Base-by-base conservation (phyloP, 331 rosid genomes). In the Quercus lobata region DNA sequence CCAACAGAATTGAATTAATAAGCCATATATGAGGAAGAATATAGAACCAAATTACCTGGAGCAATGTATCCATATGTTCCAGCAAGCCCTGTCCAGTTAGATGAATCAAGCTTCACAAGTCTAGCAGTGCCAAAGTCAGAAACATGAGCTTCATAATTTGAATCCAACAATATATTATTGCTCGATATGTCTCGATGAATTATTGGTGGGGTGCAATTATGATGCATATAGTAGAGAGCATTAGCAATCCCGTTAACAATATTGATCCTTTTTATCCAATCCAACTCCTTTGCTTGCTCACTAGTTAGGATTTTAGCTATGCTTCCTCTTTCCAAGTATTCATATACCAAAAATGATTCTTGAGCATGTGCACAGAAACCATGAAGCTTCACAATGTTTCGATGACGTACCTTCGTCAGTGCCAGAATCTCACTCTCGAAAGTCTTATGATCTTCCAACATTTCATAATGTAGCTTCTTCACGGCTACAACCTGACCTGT, bases 31-130 rank as follows among this genome's bases (percentile, higher is more conserved):
- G 11, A 18, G n/a, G 22, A 3, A 22, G 11, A 24, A 60, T 1
- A 11, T 9, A 10, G 16, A 12, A 60, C 5, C 17, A 60, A 60
- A 22, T 34, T 75, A 75, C 79, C 79, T 22, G 79, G 79, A 24
- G 79, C 79, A 63, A 75, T 75, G 55, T 75, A 75, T 17, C 79
- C 79, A 44, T 75, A 75, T 18, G 79, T 75, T 44, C 79, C 79
- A 21, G 72, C 79, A 61, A 75, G 60, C 7, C 46, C 46, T 37
- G 79, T 75, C 37, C 66, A 60, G 19, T 61, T 49, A 21, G 57
- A 21, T 17, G 71, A 75, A 61, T 75, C 79, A 60, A 37, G 58
- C 25, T 44, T 58, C 3, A 75, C 6, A 8, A 8, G 46, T 41
- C 46, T 41, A 41, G 46, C 46, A 0, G 12, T 41, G 46, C 46